phyloP scores from a whole-genome alignment of 2,329 filamentous ascomycete genomes.

The Fusarium citri region DNA sequence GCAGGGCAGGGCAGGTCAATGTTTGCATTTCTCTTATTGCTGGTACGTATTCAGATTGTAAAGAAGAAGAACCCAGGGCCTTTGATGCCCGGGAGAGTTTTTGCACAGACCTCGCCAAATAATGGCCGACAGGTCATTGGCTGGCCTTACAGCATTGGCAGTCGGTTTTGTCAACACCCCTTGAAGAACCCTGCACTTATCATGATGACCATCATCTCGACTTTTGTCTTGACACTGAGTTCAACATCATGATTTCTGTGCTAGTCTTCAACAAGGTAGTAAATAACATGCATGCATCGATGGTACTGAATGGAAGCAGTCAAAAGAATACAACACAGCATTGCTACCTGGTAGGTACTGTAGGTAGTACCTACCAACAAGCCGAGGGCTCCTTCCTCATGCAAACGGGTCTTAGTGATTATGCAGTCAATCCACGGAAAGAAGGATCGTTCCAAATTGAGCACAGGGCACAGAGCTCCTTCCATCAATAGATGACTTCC shows the following conservation, averaged over 20 bases:
- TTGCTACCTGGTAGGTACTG: neutral
- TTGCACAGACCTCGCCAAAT: constrained; percentile 7
- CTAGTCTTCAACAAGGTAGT: neutral
- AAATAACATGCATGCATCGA: neutral
- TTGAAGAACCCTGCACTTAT: constrained; percentile 26
- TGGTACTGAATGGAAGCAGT: neutral
- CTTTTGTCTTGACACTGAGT: neutral
- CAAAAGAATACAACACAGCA: neutral
- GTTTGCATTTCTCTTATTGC: neutral
- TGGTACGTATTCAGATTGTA: neutral
- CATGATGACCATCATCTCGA: constrained; percentile 21
- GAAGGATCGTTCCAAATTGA: neutral
- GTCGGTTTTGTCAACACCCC: constrained; percentile 14
- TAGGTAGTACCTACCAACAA: neutral
- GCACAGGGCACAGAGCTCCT: neutral
- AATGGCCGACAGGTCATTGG: constrained; percentile 22
- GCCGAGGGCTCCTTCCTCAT: neutral
- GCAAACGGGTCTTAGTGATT: neutral
- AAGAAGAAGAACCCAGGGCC: neutral
- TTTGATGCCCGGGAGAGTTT: neutral
- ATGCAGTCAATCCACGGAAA: constrained; percentile 1
- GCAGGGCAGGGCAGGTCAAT: neutral
- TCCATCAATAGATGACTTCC: neutral
- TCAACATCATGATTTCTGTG: neutral
- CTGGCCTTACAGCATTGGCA: constrained; percentile 38